A percentile compares a stretch with the other conserved stretches of the same genome.
These are phyloP conservation scores for Peziza echinospora DNA, from an alignment of 495 filamentous ascomycete species.

Conservation along the genomic window DNA sequence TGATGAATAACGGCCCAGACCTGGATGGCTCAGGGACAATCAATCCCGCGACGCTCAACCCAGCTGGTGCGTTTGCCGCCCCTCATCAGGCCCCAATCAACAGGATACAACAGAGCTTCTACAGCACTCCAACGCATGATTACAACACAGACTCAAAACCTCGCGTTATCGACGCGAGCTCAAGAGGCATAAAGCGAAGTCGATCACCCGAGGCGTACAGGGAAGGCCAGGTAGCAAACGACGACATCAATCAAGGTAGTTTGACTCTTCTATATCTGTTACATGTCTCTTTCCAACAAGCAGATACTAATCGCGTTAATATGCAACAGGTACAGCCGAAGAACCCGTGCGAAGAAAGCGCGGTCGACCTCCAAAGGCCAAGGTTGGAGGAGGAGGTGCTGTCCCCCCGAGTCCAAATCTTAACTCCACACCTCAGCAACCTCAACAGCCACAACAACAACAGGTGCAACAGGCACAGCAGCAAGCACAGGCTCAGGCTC, in stretches of 20 bases:
- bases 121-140: constrained; percentile 11
- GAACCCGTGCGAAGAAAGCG: constrained; percentile 68
- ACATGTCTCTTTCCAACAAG: constrained; percentile 1
- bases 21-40: constrained; percentile 59
- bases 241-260: constrained; percentile 32
- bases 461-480: constrained; percentile 8
- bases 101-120: constrained; percentile 1
- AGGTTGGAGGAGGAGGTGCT: constrained; percentile 14
- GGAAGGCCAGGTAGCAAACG: constrained; percentile 43
- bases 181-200: constrained; percentile 79
- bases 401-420: constrained; percentile 4
- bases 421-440: neutral
- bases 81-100: constrained; percentile 6
- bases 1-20: constrained; percentile 38
- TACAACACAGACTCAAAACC: constrained; percentile 20
- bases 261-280: constrained; percentile 16
- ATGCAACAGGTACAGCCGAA: constrained; percentile 24
- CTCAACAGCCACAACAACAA: neutral
- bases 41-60: constrained; percentile 44
- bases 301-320: neutral
- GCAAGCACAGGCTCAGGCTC: constrained; percentile 1
- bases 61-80: constrained; percentile 8
- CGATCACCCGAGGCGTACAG: constrained; percentile 56
- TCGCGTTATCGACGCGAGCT: constrained; percentile 28
- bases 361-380: constrained; percentile 64